phyloP scores from a whole-genome alignment of 2,329 filamentous ascomycete species.

The Pseudocercospora macadamiae region DNA sequence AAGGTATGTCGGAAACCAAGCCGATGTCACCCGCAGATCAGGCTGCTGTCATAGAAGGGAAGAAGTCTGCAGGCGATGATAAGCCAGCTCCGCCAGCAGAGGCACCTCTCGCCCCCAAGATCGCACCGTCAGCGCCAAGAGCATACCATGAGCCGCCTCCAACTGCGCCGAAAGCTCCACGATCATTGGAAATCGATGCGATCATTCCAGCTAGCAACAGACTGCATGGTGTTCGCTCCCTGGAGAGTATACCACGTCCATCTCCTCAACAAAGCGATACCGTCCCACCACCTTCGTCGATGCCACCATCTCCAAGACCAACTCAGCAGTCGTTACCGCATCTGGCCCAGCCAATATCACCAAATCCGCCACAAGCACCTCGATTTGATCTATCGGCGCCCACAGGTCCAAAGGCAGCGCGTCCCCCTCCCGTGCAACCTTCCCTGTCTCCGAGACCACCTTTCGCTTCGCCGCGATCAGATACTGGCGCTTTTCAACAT shows the following conservation, averaged over 20 bases:
- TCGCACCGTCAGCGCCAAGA: constrained; percentile 44
- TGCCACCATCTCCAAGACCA: constrained; percentile 27
- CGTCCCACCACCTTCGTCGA: constrained; percentile 14
- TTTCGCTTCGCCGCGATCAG: constrained; percentile 32
- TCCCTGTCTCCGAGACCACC: constrained; percentile 33
- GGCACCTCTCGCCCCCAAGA: constrained; percentile 42
- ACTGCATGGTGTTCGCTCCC: constrained; percentile 35
- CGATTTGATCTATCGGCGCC: constrained; percentile 34
- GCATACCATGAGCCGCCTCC: constrained; percentile 32
- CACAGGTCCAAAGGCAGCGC: constrained; percentile 37
- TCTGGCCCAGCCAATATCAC: constrained; percentile 30
- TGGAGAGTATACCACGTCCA: constrained; percentile 31
- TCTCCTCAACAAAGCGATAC: constrained; percentile 12
- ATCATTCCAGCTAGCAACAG: constrained; percentile 27
- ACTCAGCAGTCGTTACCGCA: constrained; percentile 27
- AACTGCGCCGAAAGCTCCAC: constrained; percentile 38
- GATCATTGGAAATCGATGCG: constrained; percentile 34
- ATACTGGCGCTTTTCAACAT: constrained; percentile 23
- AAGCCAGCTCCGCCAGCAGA: constrained; percentile 27
- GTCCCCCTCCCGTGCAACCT: constrained; percentile 27
- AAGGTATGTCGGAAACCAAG: constrained; percentile 27
- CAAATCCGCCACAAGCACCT: constrained; percentile 24
- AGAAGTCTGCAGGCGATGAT: constrained; percentile 18
- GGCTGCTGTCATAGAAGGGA: constrained; percentile 4
- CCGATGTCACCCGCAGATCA: constrained; percentile 5